Evolutionary conservation across 2,329 filamentous ascomycete species (phyloP).

Genomic region (Graphilbum sp.): DNA sequence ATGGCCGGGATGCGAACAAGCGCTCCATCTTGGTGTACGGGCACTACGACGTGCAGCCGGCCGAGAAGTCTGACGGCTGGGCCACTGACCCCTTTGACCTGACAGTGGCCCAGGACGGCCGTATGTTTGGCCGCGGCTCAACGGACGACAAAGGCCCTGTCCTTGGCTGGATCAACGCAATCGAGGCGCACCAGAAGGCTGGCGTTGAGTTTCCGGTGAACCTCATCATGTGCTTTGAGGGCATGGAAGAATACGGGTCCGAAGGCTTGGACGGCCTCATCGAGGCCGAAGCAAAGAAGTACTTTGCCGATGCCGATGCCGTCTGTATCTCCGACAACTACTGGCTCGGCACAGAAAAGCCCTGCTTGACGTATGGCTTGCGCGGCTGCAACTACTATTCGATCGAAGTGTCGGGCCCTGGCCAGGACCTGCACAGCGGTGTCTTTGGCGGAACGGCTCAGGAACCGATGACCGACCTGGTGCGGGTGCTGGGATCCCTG

Average conservation of each 20-base stretch:
- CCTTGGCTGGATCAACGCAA: slow-evolving; percentile 92
- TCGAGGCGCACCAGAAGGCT: slow-evolving; percentile 92
- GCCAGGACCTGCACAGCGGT: slow-evolving; percentile 86
- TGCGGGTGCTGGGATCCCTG: slow-evolving; percentile 63
- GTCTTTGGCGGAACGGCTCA: slow-evolving; percentile 94
- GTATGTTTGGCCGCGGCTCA: slow-evolving; percentile 90
- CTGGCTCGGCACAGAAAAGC: slow-evolving; percentile 98
- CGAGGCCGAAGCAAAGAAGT: slow-evolving; percentile 75
- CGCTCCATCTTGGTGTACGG: slow-evolving; percentile 92
- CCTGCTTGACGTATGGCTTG: slow-evolving; percentile 91
- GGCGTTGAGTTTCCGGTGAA: slow-evolving; percentile 93
- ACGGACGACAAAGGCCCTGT: slow-evolving; percentile 98
- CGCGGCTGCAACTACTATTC: slow-evolving; percentile 98
- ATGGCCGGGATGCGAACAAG: slow-evolving; percentile 85
- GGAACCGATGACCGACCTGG: slow-evolving; percentile 95
- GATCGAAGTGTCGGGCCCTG: slow-evolving; percentile 77
- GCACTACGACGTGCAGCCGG: slow-evolving; percentile 97
- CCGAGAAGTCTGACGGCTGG: slow-evolving; percentile 87
- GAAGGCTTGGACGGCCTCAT: slow-evolving; percentile 95
- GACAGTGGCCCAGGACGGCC: slow-evolving; percentile 71
- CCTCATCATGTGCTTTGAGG: slow-evolving; percentile 97
- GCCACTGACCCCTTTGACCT: slow-evolving; percentile 86
- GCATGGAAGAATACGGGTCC: slow-evolving; percentile 98
- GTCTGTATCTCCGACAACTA: slow-evolving; percentile 99
- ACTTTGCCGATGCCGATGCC: slow-evolving; percentile 88